phyloP scores from a whole-genome alignment of 2,329 filamentous ascomycete species.

The Fusarium vanettenii region DNA sequence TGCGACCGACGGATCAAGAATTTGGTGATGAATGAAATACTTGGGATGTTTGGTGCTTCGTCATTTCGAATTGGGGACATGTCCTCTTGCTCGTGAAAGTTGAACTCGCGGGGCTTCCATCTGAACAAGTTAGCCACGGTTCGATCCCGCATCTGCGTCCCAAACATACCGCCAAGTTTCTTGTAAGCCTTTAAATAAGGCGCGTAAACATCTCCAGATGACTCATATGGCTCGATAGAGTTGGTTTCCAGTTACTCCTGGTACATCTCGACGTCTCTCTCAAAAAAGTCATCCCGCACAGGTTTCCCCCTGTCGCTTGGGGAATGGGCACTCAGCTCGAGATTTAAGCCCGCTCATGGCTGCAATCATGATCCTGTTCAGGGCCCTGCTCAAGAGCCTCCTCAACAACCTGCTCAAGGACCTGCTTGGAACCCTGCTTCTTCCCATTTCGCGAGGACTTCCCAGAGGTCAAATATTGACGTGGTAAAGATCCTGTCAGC shows the following conservation, averaged over 20 bases:
- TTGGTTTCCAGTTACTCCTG: not conserved
- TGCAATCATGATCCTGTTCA: not conserved
- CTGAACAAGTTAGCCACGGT: conserved; percentile 4
- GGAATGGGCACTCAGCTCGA: conserved; percentile 13
- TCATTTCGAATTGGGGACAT: not conserved
- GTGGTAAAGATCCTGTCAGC: conserved; percentile 2
- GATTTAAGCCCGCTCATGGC: not conserved
- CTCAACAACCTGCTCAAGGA: too few relatives aligned
- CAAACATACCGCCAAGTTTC: not conserved
- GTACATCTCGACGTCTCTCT: not conserved
- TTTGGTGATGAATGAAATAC: not conserved
- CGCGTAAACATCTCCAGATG: not conserved
- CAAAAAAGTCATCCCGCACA: not conserved
- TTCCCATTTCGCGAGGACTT: not conserved
- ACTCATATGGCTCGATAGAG: not conserved
- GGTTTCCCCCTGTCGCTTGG: not conserved
- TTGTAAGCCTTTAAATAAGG: not conserved
- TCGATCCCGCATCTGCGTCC: not conserved
- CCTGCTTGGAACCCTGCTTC: too few relatives aligned
- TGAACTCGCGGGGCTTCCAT: conserved; percentile 1
- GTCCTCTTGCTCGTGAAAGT: not conserved
- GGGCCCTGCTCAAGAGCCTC: too few relatives aligned
- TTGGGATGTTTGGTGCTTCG: not conserved
- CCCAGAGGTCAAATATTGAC: conserved; percentile 2
- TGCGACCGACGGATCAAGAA: conserved; percentile 19